These are phyloP conservation scores for Myriosclerotinia duriaeana DNA, from an alignment of 2,329 filamentous ascomycete genomes.

Conservation along the genomic window DNA sequence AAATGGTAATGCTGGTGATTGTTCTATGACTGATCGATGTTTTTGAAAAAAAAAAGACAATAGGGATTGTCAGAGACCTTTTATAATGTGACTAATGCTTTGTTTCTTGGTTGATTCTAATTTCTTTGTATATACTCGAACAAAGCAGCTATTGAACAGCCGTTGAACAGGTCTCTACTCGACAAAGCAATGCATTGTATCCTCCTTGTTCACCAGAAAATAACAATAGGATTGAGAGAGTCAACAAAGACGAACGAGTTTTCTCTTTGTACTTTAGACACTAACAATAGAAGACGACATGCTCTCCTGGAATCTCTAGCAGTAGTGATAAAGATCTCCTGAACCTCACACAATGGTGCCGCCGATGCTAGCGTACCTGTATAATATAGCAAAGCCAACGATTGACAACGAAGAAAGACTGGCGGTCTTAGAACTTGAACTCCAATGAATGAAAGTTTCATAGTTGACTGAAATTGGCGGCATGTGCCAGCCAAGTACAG, in stretches of 20 bases:
- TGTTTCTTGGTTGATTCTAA: slow-evolving; percentile 6
- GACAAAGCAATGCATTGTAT: neutral
- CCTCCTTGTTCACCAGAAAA: neutral
- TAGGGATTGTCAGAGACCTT: slow-evolving; percentile 24
- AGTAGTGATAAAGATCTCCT: neutral
- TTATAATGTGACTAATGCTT: slow-evolving; percentile 16
- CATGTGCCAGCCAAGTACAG: neutral
- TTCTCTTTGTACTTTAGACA: neutral
- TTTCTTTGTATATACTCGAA: neutral
- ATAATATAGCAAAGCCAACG: neutral
- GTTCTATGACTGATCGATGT: neutral
- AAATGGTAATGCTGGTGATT: slow-evolving; percentile 8
- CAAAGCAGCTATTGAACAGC: neutral
- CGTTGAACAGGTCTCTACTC: neutral
- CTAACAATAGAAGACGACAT: neutral
- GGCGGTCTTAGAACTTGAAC: neutral
- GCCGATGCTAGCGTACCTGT: neutral
- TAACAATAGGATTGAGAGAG: neutral
- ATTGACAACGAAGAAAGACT: neutral
- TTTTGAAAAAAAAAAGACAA: slow-evolving; percentile 22
- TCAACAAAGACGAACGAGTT: neutral
- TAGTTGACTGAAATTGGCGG: neutral
- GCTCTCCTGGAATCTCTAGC: neutral
- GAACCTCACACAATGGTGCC: neutral
- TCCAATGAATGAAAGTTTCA: neutral